Base-by-base conservation (phyloP, 2,329 filamentous ascomycete genomes). In the Exophiala sp. region DNA sequence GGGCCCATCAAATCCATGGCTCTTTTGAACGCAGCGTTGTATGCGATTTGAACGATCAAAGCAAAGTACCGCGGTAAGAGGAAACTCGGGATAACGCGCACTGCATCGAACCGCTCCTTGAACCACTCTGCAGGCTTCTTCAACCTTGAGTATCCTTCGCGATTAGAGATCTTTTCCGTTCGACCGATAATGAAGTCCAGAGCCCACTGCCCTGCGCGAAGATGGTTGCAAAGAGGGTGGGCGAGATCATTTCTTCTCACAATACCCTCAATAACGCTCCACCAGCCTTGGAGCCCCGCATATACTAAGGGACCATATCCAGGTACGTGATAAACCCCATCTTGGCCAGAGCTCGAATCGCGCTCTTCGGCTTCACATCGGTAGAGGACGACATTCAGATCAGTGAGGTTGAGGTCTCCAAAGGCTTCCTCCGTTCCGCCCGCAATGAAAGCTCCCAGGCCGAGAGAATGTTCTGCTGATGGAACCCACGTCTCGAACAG, bases 241-340 rank as follows among this genome's bases (percentile, higher is more conserved):
- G 87, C 93, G 7, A 98, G 79, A 64, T 97, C 82, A 66, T 98
- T 98, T 57, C 93, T 82, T 43, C 77, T 79, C 60, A 97, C 86
- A 55, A 98, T 85, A 50, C 86, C 77, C 60, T 88, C 84, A 35
- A 98, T 72, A 1, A 95, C 74, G 65, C 89, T 96, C 89, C 91
- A 95, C 91, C 93, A 98, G 30, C 94, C 94, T 67, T 98, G 93
- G n/a, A 98, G 76, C 53, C 93, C 93, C 53, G 91, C 91, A 67
- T 97, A 98, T 1, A 96, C 87, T 35, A 96, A 77, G 52, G 85
- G 82, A 2, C 90, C 91, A 63, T 89, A 75, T 1, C 83, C 83
- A 1, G 93, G 93, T 57, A 98, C 85, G 45, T 83, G 79, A 69
- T 97, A 98, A 7, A 83, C 83, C n/a, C 93, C 91, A 65, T 96